Evolutionary conservation across 805 yeast species (phyloP).

Genomic region (Schwanniomyces occidentalis): DNA sequence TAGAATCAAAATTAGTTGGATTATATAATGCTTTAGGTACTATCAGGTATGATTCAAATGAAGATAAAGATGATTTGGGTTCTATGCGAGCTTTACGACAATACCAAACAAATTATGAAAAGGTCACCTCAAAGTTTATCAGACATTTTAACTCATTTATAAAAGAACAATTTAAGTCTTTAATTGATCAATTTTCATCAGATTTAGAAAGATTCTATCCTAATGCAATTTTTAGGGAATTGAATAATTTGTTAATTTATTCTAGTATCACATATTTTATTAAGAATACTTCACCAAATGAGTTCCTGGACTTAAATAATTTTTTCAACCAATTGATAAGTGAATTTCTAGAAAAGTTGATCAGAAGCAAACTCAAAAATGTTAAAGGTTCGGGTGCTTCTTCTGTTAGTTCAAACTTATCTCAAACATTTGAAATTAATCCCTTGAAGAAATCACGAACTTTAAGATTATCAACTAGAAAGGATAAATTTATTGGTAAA

Average conservation of each 20-base stretch:
- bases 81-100: slow-evolving; percentile 73
- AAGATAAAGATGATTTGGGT: slow-evolving; percentile 48
- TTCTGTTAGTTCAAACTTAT: slow-evolving; percentile 8
- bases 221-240: slow-evolving; percentile 20
- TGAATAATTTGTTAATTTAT: slow-evolving; percentile 29
- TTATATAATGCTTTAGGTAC: slow-evolving; percentile 67
- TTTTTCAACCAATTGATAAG: slow-evolving; percentile 35
- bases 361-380: slow-evolving; percentile 21
- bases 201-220: slow-evolving; percentile 26
- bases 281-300: slow-evolving; percentile 52
- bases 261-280: slow-evolving; percentile 45
- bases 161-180: slow-evolving; percentile 31
- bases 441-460: slow-evolving; percentile 30
- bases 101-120: slow-evolving; percentile 60
- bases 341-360: slow-evolving; percentile 26
- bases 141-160: slow-evolving; percentile 43
- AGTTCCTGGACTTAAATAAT: slow-evolving; percentile 48
- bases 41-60: slow-evolving; percentile 46
- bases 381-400: slow-evolving; percentile 16
- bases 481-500: slow-evolving; percentile 25
- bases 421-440: slow-evolving; percentile 12
- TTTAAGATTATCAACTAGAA: slow-evolving; percentile 28
- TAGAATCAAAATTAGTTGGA: slow-evolving; percentile 58
- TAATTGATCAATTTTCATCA: slow-evolving; percentile 40
- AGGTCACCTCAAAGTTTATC: slow-evolving; percentile 52